A percentile compares a stretch with the other conserved stretches of the same genome.
These are phyloP conservation scores for Lotus japonicus DNA, from an alignment of 306 rosid species.

Conservation along the genomic window DNA sequence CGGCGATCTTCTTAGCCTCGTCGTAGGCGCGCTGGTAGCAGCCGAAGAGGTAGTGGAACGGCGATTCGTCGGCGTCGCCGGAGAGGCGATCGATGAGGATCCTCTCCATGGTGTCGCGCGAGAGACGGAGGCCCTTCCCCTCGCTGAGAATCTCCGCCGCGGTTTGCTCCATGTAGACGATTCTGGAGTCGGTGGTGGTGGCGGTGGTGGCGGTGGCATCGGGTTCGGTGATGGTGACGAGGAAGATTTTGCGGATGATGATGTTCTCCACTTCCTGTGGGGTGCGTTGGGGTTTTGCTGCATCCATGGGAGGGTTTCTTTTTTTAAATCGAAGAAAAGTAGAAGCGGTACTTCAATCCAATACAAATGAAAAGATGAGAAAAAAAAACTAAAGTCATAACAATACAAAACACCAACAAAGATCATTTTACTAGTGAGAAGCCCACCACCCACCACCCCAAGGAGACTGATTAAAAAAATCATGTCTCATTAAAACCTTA, in stretches of 20 bases:
- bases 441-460: too few relatives aligned
- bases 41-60: slow-evolving; percentile 62
- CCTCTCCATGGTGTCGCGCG: slow-evolving; percentile 69
- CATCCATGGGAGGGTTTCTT: too few relatives aligned
- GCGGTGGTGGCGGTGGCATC: background rate
- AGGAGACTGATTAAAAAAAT: too few relatives aligned
- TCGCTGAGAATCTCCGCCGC: slow-evolving; percentile 97
- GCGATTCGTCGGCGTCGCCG: slow-evolving; percentile 38
- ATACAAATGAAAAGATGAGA: too few relatives aligned
- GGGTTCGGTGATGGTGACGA: slow-evolving; percentile 53
- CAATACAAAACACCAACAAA: too few relatives aligned
- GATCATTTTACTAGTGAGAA: too few relatives aligned
- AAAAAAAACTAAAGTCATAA: too few relatives aligned
- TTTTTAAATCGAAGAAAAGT: too few relatives aligned
- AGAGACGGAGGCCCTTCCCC: slow-evolving; percentile 51
- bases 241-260: slow-evolving; percentile 74
- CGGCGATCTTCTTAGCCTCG: slow-evolving; percentile 60
- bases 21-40: slow-evolving; percentile 80
- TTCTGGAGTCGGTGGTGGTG: slow-evolving; percentile 49
- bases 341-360: too few relatives aligned
- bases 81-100: slow-evolving; percentile 77
- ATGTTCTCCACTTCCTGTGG: slow-evolving; percentile 79
- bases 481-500: too few relatives aligned
- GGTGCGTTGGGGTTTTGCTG: slow-evolving; percentile 78
- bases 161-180: slow-evolving; percentile 64